A percentile compares a stretch with the other conserved stretches of the same genome.
Evolutionary conservation across 371 early-diverging fungal species (phyloP).

Genomic region (Saksenaea vasiformis): DNA sequence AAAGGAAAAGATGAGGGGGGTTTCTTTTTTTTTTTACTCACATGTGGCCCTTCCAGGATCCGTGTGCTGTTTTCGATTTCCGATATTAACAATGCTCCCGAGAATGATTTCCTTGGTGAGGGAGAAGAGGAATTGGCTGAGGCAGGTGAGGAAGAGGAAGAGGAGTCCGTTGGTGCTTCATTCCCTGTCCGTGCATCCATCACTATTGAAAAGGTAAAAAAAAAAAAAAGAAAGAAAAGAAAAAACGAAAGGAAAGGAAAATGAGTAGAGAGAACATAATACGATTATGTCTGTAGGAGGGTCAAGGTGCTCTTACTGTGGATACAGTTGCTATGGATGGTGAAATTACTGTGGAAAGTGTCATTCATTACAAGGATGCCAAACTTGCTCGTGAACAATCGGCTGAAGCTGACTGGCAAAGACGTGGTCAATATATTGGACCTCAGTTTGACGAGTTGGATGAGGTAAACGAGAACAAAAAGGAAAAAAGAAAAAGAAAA

Average conservation of each 20-base stretch:
- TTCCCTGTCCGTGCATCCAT: slow-evolving; percentile 83
- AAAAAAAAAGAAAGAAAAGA: no score
- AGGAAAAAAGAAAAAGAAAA: neutral
- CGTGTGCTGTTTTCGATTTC: slow-evolving; percentile 84
- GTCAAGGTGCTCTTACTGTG: slow-evolving; percentile 77
- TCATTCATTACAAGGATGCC: slow-evolving; percentile 71
- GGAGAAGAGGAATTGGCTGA: slow-evolving; percentile 50
- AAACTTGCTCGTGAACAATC: slow-evolving; percentile 69
- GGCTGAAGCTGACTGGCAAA: slow-evolving; percentile 91
- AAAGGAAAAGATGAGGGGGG: neutral
- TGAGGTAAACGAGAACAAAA: slow-evolving; percentile 45
- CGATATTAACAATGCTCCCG: slow-evolving; percentile 73
- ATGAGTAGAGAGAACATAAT: slow-evolving; percentile 20
- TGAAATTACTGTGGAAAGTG: slow-evolving; percentile 82
- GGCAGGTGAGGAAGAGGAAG: slow-evolving; percentile 50
- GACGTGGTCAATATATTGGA: slow-evolving; percentile 88
- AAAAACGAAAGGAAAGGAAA: slow-evolving; percentile 50
- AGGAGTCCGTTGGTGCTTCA: slow-evolving; percentile 55
- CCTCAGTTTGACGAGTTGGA: slow-evolving; percentile 92
- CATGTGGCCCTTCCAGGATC: slow-evolving; percentile 68
- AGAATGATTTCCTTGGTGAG: slow-evolving; percentile 44
- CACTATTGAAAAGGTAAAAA: slow-evolving; percentile 71
- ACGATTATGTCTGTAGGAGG: slow-evolving; percentile 31
- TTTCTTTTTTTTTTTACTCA: no score
- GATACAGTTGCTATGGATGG: slow-evolving; percentile 84